These are phyloP conservation scores for Amorphotheca resinae DNA, from an alignment of 495 filamentous ascomycete genomes.

Conservation along the genomic window DNA sequence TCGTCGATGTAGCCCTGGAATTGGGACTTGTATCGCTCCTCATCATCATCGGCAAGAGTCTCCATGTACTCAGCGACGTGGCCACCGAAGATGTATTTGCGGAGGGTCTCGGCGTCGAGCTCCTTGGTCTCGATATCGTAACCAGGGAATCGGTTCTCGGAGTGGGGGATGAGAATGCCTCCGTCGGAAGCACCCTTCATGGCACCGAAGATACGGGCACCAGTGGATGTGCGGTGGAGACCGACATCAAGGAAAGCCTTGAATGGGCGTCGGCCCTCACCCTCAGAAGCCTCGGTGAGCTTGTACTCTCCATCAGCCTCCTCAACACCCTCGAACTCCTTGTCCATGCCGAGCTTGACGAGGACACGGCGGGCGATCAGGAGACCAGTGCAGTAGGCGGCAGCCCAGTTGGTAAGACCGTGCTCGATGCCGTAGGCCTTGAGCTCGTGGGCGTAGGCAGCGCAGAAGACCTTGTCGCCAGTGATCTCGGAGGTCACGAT, in stretches of 20 bases:
- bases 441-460: slow-evolving; percentile 96
- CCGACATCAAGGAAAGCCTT: slow-evolving; percentile 97
- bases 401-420: slow-evolving; percentile 99
- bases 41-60: slow-evolving; percentile 97
- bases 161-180: slow-evolving; percentile 94
- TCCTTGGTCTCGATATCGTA: slow-evolving; percentile 94
- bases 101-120: slow-evolving; percentile 89
- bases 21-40: slow-evolving; percentile 98
- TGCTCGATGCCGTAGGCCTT: slow-evolving; percentile 92
- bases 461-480: slow-evolving; percentile 89
- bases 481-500: slow-evolving; percentile 93
- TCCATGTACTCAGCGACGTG: slow-evolving; percentile 99
- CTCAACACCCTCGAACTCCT: slow-evolving; percentile 84
- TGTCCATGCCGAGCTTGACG: slow-evolving; percentile 87
- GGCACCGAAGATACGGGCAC: slow-evolving; percentile 95
- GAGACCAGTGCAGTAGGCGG: slow-evolving; percentile 92
- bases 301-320: slow-evolving; percentile 90
- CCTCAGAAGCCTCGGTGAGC: slow-evolving; percentile 84
- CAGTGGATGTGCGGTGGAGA: slow-evolving; percentile 90
- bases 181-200: slow-evolving; percentile 99
- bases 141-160: slow-evolving; percentile 97
- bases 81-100: slow-evolving; percentile 98
- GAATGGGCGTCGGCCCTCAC: slow-evolving; percentile 87
- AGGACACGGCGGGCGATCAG: slow-evolving; percentile 93
- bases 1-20: slow-evolving; percentile 96